These are phyloP conservation scores for Galerina marginata DNA, from an alignment of 768 basidiomycete species.

Conservation along the genomic window DNA sequence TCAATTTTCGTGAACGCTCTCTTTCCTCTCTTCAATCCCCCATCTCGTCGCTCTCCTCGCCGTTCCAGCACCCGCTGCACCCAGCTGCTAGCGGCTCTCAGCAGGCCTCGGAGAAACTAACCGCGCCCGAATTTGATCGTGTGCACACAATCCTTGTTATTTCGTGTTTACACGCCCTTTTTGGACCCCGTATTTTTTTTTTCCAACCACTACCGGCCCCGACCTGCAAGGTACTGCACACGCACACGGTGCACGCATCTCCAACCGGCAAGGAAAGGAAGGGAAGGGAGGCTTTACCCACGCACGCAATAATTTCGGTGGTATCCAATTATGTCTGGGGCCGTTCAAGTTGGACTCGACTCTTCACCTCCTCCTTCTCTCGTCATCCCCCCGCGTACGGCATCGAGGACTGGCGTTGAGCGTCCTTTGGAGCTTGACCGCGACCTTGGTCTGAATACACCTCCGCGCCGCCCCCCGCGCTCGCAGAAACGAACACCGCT, in stretches of 20 bases:
- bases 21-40: neutral
- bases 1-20: no score
- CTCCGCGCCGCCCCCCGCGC: neutral
- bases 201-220: conserved; percentile 7
- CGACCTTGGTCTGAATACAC: no score
- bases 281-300: neutral
- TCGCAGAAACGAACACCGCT: neutral
- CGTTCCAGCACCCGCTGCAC: neutral
- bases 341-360: neutral
- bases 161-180: conserved; percentile 11
- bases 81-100: neutral
- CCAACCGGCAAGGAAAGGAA: neutral
- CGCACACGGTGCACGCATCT: conserved; percentile 5
- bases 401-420: no score
- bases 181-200: conserved; percentile 24
- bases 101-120: no score
- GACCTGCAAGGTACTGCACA: neutral
- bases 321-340: neutral
- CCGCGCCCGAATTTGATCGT: conserved; percentile 18
- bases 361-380: neutral
- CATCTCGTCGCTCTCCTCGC: neutral
- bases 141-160: neutral
- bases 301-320: neutral
- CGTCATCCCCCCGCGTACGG: no score
- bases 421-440: no score